phyloP scores from a whole-genome alignment of 1,284 basidiomycete genomes.

The Cryptococcus sp. region DNA sequence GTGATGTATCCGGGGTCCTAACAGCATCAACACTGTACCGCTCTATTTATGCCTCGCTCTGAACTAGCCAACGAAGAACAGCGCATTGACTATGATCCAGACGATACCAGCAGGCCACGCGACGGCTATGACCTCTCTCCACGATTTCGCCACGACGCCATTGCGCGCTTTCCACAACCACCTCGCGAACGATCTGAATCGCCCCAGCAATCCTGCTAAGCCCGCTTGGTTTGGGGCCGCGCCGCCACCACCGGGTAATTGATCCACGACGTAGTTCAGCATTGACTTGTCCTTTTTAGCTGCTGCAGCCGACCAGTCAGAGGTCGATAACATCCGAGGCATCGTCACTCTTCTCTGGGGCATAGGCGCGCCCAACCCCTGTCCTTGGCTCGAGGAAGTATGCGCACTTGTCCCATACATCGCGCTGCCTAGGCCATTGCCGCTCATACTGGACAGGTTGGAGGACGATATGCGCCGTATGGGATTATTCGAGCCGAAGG shows the following conservation, averaged over 20 bases:
- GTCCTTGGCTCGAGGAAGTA: background rate
- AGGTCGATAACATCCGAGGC: constrained; percentile 34
- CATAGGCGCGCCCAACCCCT: constrained; percentile 6
- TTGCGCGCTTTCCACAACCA: constrained; percentile 47
- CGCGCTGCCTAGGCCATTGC: background rate
- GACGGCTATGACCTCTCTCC: constrained; percentile 39
- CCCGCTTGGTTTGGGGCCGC: background rate
- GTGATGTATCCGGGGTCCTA: no score
- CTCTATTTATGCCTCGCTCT: no score
- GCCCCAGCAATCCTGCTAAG: constrained; percentile 52
- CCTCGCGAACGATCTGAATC: constrained; percentile 22
- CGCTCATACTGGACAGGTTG: constrained; percentile 8
- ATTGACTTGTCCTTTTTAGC: constrained; percentile 46
- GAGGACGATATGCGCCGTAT: constrained; percentile 21
- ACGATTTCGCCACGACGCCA: constrained; percentile 41
- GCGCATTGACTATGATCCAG: constrained; percentile 48
- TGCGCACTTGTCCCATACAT: constrained; percentile 2
- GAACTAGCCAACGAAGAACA: constrained; percentile 35
- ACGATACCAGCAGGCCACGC: constrained; percentile 44
- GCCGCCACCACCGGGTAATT: constrained; percentile 2
- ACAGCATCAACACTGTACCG: no score
- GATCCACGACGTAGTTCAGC: constrained; percentile 33
- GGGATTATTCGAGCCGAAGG: constrained; percentile 10
- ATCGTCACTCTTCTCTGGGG: constrained; percentile 28
- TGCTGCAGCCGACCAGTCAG: constrained; percentile 45